Conservation (phyloP, 805 yeast genomes). For the Peterozyma xylosa region DNA sequence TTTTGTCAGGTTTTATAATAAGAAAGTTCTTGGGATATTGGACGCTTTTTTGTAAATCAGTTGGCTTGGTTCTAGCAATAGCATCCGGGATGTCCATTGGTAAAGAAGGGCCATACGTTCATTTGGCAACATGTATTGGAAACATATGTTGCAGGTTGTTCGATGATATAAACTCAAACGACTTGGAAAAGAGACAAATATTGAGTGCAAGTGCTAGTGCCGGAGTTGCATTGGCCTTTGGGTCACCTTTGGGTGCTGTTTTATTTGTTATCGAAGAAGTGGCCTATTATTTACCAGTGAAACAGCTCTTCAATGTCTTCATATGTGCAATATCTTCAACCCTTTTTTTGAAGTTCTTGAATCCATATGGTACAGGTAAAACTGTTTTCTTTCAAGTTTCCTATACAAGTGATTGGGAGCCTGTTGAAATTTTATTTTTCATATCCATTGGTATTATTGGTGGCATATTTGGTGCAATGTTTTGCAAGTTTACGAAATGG, state of each 20-base stretch:
- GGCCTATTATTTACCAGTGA: slow-evolving; percentile 45
- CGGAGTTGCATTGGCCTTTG: slow-evolving; percentile 56
- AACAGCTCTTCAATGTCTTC: slow-evolving; percentile 45
- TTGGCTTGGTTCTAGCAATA: slow-evolving; percentile 42
- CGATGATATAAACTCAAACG: slow-evolving; percentile 37
- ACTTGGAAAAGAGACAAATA: slow-evolving; percentile 42
- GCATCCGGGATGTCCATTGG: slow-evolving; percentile 53
- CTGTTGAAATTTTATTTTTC: slow-evolving; percentile 38
- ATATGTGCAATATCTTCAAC: slow-evolving; percentile 50
- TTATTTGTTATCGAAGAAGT: slow-evolving; percentile 51
- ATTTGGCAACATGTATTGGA: slow-evolving; percentile 51
- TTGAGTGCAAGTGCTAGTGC: slow-evolving; percentile 50
- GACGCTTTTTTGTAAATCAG: slow-evolving; percentile 40
- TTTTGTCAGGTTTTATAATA: slow-evolving; percentile 50
- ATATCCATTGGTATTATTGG: slow-evolving; percentile 43
- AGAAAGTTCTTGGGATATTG: slow-evolving; percentile 43
- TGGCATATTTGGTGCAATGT: slow-evolving; percentile 44
- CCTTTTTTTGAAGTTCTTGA: slow-evolving; percentile 40
- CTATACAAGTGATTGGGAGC: slow-evolving; percentile 44
- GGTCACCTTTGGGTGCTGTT: slow-evolving; percentile 54
- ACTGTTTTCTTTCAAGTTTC: slow-evolving; percentile 46
- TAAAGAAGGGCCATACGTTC: slow-evolving; percentile 59
- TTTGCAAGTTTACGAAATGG: slow-evolving; percentile 38
- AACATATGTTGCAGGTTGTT: slow-evolving; percentile 42
- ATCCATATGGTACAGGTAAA: slow-evolving; percentile 56